A percentile compares a stretch with the other conserved stretches of the same genome.
Evolutionary conservation across 306 rosid species (phyloP).

Genomic region (Rubus parviflorus): DNA sequence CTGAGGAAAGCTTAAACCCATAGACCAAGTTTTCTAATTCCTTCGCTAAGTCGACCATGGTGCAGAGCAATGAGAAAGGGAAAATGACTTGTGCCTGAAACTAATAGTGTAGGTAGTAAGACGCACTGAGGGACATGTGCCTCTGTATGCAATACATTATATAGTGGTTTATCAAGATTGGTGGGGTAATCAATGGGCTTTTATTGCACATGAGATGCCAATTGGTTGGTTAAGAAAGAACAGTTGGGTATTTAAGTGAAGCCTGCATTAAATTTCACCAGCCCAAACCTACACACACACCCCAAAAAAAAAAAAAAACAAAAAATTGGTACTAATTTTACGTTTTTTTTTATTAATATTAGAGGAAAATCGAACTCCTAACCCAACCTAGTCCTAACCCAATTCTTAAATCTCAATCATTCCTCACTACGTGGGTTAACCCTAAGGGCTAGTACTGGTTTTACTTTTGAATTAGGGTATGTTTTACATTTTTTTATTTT

Average conservation of each 20-base stretch:
- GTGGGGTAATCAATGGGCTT: background rate
- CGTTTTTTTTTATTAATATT: too few relatives aligned
- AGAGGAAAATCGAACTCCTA: too few relatives aligned
- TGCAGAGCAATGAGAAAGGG: background rate
- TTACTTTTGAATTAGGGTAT: too few relatives aligned
- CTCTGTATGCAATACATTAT: background rate
- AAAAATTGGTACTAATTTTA: too few relatives aligned
- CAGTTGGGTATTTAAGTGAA: background rate
- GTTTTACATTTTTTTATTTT: too few relatives aligned
- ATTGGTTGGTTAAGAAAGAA: background rate
- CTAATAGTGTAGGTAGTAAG: background rate
- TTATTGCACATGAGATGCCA: background rate
- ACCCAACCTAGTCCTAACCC: too few relatives aligned
- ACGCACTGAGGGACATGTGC: too few relatives aligned
- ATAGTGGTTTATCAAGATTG: background rate
- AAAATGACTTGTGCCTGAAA: background rate
- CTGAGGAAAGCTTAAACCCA: conserved; percentile 53
- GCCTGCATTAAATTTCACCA: conserved; percentile 2
- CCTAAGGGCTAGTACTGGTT: too few relatives aligned
- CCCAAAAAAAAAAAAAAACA: background rate
- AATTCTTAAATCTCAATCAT: too few relatives aligned
- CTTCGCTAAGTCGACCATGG: conserved; percentile 37
- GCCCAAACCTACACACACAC: background rate
- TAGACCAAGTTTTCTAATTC: conserved; percentile 40
- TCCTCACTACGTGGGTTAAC: too few relatives aligned